Evolutionary conservation across 306 rosid genomes (phyloP).

Genomic region (Vigna unguiculata): DNA sequence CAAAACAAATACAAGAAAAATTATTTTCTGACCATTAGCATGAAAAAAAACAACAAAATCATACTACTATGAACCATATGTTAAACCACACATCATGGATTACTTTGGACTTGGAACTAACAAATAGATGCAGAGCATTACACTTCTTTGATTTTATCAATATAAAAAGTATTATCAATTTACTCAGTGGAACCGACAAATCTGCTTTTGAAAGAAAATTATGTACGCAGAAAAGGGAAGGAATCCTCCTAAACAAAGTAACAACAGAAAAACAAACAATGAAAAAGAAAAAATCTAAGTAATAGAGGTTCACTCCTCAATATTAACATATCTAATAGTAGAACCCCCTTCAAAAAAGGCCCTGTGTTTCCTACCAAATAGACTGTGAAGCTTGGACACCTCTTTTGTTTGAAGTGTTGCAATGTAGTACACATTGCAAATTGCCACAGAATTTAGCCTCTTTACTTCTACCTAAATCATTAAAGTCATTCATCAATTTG

Average conservation of each 20-base stretch:
- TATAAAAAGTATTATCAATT: neutral
- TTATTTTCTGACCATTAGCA: slow-evolving; percentile 35
- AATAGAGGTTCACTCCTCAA: slow-evolving; percentile 11
- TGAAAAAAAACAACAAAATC: slow-evolving; percentile 28
- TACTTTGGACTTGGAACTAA: slow-evolving; percentile 1
- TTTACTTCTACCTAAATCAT: neutral
- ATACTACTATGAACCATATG: slow-evolving; percentile 4
- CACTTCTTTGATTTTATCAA: slow-evolving; percentile 21
- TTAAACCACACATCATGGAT: neutral
- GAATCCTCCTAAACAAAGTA: slow-evolving; percentile 22
- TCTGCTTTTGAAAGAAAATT: slow-evolving; percentile 21
- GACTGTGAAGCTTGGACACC: neutral
- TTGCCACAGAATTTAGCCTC: slow-evolving; percentile 26
- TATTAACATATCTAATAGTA: neutral
- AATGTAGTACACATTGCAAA: slow-evolving; percentile 7
- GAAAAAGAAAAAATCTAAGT: slow-evolving; percentile 18
- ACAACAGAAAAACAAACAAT: slow-evolving; percentile 25
- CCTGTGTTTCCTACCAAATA: slow-evolving; percentile 5
- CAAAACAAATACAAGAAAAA: slow-evolving; percentile 45
- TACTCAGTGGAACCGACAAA: slow-evolving; percentile 21
- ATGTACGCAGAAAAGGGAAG: neutral
- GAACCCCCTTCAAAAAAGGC: neutral
- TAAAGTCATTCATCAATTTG: neutral
- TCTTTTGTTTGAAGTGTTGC: neutral
- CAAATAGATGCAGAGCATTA: slow-evolving; percentile 3